phyloP scores from a whole-genome alignment of 2,329 filamentous ascomycete genomes.

The Aspergillus hortae region DNA sequence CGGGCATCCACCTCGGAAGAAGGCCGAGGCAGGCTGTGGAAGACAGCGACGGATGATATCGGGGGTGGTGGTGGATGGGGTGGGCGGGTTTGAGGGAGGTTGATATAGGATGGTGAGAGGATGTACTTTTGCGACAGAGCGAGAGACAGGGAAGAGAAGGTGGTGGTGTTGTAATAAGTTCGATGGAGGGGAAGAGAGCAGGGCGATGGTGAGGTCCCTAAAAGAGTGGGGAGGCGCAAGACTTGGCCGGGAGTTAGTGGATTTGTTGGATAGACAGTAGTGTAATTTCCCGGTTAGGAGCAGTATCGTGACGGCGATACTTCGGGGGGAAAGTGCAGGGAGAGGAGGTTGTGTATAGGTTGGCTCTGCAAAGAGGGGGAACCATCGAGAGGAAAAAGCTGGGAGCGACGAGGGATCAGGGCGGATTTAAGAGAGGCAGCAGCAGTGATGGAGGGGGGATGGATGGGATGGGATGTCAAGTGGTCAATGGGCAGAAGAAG shows the following conservation, averaged over 20 bases:
- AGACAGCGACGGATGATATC: neutral
- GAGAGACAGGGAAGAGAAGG: neutral
- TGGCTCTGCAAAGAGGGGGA: neutral
- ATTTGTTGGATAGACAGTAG: constrained; percentile 1
- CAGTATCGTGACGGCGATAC: neutral
- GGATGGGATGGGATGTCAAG: neutral
- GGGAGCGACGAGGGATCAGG: neutral
- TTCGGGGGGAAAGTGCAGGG: neutral
- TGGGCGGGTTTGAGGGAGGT: neutral
- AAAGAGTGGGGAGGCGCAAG: constrained; percentile 5
- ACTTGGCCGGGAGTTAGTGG: constrained; percentile 12
- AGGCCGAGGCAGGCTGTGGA: neutral
- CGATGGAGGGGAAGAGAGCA: neutral
- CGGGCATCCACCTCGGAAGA: constrained; percentile 9
- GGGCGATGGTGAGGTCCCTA: constrained; percentile 3
- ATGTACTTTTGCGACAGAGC: neutral
- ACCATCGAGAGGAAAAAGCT: neutral
- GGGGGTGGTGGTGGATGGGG: too few relatives aligned
- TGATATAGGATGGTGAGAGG: neutral
- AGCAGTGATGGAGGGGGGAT: neutral
- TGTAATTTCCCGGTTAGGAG: neutral
- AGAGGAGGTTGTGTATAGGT: too few relatives aligned
- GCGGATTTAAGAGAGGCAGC: neutral
- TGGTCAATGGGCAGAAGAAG: neutral
- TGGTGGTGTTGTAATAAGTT: neutral